These are phyloP conservation scores for Microcyclosporella mali DNA, from an alignment of 2,329 filamentous ascomycete species.

Conservation along the genomic window DNA sequence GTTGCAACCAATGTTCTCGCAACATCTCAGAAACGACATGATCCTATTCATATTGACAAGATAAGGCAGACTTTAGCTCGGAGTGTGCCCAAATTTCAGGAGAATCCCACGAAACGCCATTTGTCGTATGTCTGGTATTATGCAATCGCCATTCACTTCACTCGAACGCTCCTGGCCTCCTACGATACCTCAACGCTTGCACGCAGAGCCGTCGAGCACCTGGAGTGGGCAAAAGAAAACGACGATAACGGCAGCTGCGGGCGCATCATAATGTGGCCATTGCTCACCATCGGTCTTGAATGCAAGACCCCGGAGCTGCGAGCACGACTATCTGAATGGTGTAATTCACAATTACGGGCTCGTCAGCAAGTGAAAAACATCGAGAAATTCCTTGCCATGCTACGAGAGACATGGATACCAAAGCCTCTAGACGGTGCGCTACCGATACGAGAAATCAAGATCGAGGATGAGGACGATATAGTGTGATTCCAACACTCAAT, in stretches of 20 bases:
- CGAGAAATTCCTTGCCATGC: conserved; percentile 1
- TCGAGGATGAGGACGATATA: background rate
- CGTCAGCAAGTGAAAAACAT: background rate
- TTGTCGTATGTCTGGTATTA: conserved; percentile 4
- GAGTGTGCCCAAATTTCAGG: conserved; percentile 2
- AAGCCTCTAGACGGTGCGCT: too few relatives aligned
- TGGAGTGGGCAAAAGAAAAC: conserved; percentile 4
- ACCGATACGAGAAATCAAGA: background rate
- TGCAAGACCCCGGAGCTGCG: conserved; percentile 3
- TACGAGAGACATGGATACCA: conserved; percentile 1
- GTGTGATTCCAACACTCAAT: too few relatives aligned
- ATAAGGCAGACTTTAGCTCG: background rate
- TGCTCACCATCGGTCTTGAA: conserved; percentile 3
- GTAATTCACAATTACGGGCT: conserved; percentile 1
- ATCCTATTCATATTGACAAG: background rate
- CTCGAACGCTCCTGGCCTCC: background rate
- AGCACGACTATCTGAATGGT: conserved; percentile 2
- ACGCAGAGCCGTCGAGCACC: conserved; percentile 1
- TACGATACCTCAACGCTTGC: background rate
- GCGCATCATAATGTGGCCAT: conserved; percentile 5
- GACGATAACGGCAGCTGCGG: background rate
- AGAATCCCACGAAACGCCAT: conserved; percentile 1
- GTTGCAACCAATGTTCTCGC: conserved; percentile 4
- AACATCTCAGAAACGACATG: background rate
- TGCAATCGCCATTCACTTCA: conserved; percentile 6